phyloP scores from a whole-genome alignment of 2,329 filamentous ascomycete genomes.

The Fusarium drepaniforme region DNA sequence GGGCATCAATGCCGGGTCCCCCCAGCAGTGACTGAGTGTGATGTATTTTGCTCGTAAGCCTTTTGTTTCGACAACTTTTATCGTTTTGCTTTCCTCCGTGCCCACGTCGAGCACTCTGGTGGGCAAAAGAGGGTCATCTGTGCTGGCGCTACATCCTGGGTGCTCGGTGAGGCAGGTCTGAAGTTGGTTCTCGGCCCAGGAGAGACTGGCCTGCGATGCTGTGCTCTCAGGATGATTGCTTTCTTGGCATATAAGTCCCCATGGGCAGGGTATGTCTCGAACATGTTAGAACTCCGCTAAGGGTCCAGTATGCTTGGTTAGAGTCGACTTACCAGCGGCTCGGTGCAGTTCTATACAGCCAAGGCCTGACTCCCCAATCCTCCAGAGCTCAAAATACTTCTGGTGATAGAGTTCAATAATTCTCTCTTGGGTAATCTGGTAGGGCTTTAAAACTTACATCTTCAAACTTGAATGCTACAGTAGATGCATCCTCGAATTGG shows the following conservation, averaged over 20 bases:
- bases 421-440: too few species aligned
- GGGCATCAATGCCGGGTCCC: background rate
- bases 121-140: background rate
- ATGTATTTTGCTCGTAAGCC: background rate
- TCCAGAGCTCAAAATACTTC: background rate
- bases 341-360: background rate
- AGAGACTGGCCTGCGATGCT: background rate
- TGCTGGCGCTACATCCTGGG: background rate
- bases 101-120: background rate
- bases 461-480: accelerated
- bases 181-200: background rate
- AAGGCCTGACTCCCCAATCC: background rate
- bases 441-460: background rate
- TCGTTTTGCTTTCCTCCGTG: accelerated
- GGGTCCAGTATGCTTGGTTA: background rate
- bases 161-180: background rate
- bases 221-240: background rate
- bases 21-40: background rate
- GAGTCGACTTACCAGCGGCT: background rate
- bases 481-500: background rate
- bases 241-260: background rate
- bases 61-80: background rate
- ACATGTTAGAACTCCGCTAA: background rate
- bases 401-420: too few species aligned
- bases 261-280: background rate